These are phyloP conservation scores for Raffaelea albimanens DNA, from an alignment of 2,329 filamentous ascomycete species.

Conservation along the genomic window DNA sequence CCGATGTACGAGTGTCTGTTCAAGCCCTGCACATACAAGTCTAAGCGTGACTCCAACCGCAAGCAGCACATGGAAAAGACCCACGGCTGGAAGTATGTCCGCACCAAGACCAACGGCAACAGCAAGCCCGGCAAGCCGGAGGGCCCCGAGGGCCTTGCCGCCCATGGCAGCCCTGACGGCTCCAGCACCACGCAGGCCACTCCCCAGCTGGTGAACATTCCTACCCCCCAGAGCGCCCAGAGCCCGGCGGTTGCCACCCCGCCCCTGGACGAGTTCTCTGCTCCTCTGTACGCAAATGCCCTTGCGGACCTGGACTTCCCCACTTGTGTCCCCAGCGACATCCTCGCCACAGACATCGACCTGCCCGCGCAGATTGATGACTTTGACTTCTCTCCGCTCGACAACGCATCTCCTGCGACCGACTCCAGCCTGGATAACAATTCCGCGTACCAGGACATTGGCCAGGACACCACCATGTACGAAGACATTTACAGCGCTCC, in stretches of 20 bases:
- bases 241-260: constrained; percentile 48
- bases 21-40: constrained; percentile 81
- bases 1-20: constrained; percentile 76
- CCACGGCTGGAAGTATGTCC: constrained; percentile 81
- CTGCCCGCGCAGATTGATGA: constrained; percentile 30
- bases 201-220: constrained; percentile 51
- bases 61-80: constrained; percentile 99
- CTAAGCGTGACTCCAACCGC: constrained; percentile 92
- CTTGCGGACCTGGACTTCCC: constrained; percentile 44
- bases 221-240: constrained; percentile 51
- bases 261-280: constrained; percentile 34
- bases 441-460: constrained; percentile 50
- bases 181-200: constrained; percentile 40
- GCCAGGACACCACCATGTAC: constrained; percentile 50
- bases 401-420: constrained; percentile 41
- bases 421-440: constrained; percentile 35
- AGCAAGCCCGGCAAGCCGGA: constrained; percentile 22
- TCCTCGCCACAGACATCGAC: constrained; percentile 20
- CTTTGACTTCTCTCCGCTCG: constrained; percentile 24
- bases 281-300: constrained; percentile 24
- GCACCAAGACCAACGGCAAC: constrained; percentile 86
- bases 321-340: constrained; percentile 14
- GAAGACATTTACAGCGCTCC: constrained; percentile 54
- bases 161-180: constrained; percentile 22
- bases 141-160: background rate